phyloP scores from a whole-genome alignment of 805 yeast species.

The Wickerhamiella brachini region DNA sequence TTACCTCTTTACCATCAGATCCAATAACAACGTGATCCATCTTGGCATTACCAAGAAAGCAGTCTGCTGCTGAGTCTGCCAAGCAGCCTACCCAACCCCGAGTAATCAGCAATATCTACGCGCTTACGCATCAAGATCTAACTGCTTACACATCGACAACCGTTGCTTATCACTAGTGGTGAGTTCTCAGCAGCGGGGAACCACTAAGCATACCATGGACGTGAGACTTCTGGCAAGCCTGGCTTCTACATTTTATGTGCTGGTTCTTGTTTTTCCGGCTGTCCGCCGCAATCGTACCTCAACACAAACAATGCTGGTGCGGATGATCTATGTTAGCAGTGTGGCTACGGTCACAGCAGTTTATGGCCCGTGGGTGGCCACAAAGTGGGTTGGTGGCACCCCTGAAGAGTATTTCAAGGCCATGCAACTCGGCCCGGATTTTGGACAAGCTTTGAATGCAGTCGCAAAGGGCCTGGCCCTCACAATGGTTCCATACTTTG shows the following conservation, averaged over 20 bases:
- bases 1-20: conserved; percentile 3
- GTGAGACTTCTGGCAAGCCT: neutral
- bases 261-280: neutral
- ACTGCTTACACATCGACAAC: too few relatives aligned
- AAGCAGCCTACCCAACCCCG: too few relatives aligned
- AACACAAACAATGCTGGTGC: neutral
- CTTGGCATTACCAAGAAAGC: too few relatives aligned
- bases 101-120: too few relatives aligned
- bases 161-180: too few relatives aligned
- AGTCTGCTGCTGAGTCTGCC: too few relatives aligned
- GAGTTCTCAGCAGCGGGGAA: too few relatives aligned
- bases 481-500: neutral
- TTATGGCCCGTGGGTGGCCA: neutral
- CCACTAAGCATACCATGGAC: neutral
- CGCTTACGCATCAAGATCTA: too few relatives aligned
- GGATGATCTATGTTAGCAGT: neutral
- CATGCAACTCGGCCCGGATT: neutral
- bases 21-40: neutral
- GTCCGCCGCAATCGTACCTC: neutral
- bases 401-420: neutral
- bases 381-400: neutral
- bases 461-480: neutral
- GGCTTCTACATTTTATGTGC: neutral
- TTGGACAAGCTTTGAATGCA: neutral
- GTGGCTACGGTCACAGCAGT: neutral